These are phyloP conservation scores for Anthoceros angustus DNA, from an alignment of 225 moss, liverwort and hornwort genomes.

Conservation along the genomic window DNA sequence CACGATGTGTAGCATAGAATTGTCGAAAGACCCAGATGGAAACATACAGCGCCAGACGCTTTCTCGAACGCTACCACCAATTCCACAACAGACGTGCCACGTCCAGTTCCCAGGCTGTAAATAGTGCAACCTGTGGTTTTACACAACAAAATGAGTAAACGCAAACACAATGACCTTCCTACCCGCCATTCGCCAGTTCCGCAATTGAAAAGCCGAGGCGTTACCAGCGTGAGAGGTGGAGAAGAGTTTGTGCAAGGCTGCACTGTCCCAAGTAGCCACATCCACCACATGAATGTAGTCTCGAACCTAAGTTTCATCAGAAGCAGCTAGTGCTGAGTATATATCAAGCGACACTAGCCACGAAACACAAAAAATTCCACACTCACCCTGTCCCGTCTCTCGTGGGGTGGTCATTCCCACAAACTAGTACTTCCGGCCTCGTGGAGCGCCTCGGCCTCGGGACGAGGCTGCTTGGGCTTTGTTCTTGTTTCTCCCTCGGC, in stretches of 20 bases:
- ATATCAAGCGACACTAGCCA: background rate
- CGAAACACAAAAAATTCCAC: background rate
- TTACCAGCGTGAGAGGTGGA: constrained; percentile 58
- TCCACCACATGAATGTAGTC: constrained; percentile 93
- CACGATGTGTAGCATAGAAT: background rate
- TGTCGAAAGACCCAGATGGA: background rate
- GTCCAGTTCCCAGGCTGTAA: constrained; percentile 86
- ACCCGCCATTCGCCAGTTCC: too few relatives aligned
- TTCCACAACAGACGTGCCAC: constrained; percentile 88
- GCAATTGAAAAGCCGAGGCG: too few relatives aligned
- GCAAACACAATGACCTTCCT: too few relatives aligned
- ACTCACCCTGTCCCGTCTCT: constrained; percentile 90
- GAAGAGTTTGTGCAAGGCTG: constrained; percentile 69
- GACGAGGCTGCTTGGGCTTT: too few relatives aligned
- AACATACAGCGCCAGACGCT: constrained; percentile 71
- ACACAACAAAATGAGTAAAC: constrained; percentile 12
- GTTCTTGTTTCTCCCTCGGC: too few relatives aligned
- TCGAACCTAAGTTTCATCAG: constrained; percentile 38
- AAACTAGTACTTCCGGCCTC: constrained; percentile 70
- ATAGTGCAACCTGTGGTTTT: constrained; percentile 53
- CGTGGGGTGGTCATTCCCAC: constrained; percentile 72
- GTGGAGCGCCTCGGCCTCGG: too few relatives aligned
- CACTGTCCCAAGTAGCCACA: constrained; percentile 81
- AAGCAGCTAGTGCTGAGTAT: background rate
- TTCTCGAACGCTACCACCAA: constrained; percentile 89